Evolutionary conservation across 108 stramenopile species (phyloP).

Genomic region (Skeletonema marinoi): DNA sequence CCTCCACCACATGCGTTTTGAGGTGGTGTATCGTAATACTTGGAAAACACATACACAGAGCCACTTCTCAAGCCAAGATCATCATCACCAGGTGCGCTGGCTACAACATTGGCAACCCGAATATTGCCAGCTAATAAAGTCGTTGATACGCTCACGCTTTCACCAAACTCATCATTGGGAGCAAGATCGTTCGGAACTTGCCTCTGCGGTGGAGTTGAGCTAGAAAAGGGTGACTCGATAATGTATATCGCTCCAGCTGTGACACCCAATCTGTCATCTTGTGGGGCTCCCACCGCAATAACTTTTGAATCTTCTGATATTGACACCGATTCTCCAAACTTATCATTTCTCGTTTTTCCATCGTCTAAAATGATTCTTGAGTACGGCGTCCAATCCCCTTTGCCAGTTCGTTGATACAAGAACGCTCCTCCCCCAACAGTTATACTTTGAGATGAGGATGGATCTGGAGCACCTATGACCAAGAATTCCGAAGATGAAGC

Average conservation of each 20-base stretch:
- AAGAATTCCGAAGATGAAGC: slow-evolving; percentile 21
- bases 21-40: slow-evolving; percentile 28
- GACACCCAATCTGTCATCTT: slow-evolving; percentile 25
- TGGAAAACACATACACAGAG: slow-evolving; percentile 32
- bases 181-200: slow-evolving; percentile 28
- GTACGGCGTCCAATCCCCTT: slow-evolving; percentile 12
- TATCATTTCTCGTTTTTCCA: slow-evolving; percentile 13
- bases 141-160: slow-evolving; percentile 22
- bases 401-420: slow-evolving; percentile 18
- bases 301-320: slow-evolving; percentile 35
- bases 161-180: slow-evolving; percentile 32
- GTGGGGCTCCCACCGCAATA: slow-evolving; percentile 25
- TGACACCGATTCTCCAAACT: slow-evolving; percentile 32
- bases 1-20: slow-evolving; percentile 28
- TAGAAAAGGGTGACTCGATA: slow-evolving; percentile 28
- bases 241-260: slow-evolving; percentile 34
- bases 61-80: slow-evolving; percentile 24
- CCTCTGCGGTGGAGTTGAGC: slow-evolving; percentile 4
- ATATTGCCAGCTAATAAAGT: slow-evolving; percentile 14
- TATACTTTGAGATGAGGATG: slow-evolving; percentile 7
- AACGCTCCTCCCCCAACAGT: slow-evolving; percentile 28
- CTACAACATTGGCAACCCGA: slow-evolving; percentile 27
- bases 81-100: slow-evolving; percentile 30
- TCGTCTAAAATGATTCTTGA: slow-evolving; percentile 28
- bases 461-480: slow-evolving; percentile 24